phyloP scores from a whole-genome alignment of 345 rosid genomes.

The Syzygium grande region DNA sequence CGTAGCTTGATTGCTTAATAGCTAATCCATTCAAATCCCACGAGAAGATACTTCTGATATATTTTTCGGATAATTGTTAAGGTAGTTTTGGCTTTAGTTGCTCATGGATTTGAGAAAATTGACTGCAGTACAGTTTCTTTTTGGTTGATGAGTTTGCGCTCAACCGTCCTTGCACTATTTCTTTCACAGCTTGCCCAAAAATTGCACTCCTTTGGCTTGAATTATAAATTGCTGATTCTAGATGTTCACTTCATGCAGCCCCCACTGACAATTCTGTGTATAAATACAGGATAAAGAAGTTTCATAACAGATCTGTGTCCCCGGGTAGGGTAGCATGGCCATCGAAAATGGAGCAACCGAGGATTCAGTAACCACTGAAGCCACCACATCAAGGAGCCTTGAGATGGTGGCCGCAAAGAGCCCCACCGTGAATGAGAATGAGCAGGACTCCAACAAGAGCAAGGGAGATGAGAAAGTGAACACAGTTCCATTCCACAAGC shows the following conservation, averaged over 20 bases:
- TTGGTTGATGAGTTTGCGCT: not conserved
- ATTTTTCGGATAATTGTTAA: not conserved
- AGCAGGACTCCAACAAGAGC: too few species aligned
- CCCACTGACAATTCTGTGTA: too few species aligned
- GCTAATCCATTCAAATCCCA: not conserved
- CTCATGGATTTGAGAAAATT: too few species aligned
- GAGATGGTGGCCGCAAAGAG: too few species aligned
- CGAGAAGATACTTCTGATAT: not conserved
- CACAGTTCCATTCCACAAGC: too few species aligned
- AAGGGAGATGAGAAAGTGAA: too few species aligned
- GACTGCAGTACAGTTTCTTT: not conserved
- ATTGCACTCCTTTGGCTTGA: too few species aligned
- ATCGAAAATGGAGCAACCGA: slow-evolving; percentile 12
- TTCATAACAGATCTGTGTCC: not conserved
- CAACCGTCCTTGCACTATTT: not conserved
- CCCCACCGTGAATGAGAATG: too few species aligned
- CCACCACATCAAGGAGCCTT: slow-evolving; percentile 29
- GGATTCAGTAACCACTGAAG: slow-evolving; percentile 9
- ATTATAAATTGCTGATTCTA: too few species aligned
- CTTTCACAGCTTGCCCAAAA: not conserved
- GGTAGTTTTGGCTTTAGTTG: not conserved
- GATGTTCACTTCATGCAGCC: too few species aligned
- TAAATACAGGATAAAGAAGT: not conserved
- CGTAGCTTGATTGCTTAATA: not conserved
- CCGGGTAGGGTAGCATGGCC: slow-evolving; percentile 7